These are phyloP conservation scores for Fusarium lyarnte DNA, from an alignment of 2,329 filamentous ascomycete genomes.

Conservation along the genomic window DNA sequence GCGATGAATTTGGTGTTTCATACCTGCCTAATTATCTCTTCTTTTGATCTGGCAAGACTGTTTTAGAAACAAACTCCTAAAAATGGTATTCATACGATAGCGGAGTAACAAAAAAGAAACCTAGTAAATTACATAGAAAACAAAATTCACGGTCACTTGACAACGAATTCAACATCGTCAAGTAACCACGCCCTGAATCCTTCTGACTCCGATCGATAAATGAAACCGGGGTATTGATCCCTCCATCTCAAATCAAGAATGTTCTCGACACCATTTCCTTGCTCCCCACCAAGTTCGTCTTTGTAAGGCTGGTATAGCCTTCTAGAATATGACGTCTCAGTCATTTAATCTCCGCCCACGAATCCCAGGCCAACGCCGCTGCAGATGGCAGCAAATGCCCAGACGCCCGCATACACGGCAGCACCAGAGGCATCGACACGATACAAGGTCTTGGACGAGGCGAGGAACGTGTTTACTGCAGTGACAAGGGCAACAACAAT, in stretches of 20 bases:
- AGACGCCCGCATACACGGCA: conserved; percentile 76
- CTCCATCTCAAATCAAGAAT: conserved; percentile 27
- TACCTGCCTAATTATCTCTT: background rate
- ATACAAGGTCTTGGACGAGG: conserved; percentile 72
- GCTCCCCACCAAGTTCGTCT: background rate
- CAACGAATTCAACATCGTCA: conserved; percentile 4
- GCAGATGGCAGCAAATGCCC: conserved; percentile 72
- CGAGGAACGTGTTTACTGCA: conserved; percentile 68
- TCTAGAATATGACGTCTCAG: background rate
- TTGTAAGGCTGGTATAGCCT: conserved; percentile 30
- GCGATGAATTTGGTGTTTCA: background rate
- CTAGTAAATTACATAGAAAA: background rate
- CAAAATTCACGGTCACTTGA: background rate
- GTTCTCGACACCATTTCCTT: conserved; percentile 4
- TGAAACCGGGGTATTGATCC: conserved; percentile 29
- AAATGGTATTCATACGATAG: conserved; percentile 19
- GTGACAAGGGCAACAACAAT: conserved; percentile 66
- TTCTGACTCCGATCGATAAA: conserved; percentile 19
- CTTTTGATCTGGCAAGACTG: background rate
- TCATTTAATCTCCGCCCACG: conserved; percentile 56
- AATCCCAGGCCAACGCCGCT: conserved; percentile 66
- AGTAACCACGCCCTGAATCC: conserved; percentile 17
- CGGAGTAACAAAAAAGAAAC: background rate
- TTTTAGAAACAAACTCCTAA: background rate
- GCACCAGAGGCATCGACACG: conserved; percentile 78